Percentiles rank a stretch among this genome's conserved stretches.
phyloP scores from a whole-genome alignment of 139 green algal species.

The Asterochloris erici region DNA sequence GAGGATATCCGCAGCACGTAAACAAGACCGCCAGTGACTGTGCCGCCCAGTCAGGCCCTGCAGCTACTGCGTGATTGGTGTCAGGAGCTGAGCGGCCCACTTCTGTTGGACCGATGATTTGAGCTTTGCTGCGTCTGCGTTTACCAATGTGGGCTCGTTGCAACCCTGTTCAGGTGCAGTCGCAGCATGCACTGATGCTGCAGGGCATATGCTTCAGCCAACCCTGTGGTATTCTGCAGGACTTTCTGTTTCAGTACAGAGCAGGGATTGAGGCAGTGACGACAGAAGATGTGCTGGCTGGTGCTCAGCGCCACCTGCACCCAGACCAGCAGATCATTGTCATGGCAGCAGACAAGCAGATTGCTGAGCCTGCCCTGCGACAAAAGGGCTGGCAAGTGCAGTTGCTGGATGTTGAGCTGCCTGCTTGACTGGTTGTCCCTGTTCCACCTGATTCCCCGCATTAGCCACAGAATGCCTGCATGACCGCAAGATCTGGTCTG shows the following conservation, averaged over 20 bases:
- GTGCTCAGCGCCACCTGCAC: slow-evolving; percentile 61
- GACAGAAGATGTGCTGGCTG: slow-evolving; percentile 41
- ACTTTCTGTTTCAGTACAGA: slow-evolving; percentile 60
- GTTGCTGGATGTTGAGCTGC: too few relatives aligned
- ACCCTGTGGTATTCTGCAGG: slow-evolving; percentile 19
- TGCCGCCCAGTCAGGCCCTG: too few relatives aligned
- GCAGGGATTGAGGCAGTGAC: slow-evolving; percentile 49
- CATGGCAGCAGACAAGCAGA: slow-evolving; percentile 44
- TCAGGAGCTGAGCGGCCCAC: too few relatives aligned
- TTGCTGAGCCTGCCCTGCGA: not conserved
- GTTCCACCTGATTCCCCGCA: too few relatives aligned
- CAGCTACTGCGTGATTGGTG: too few relatives aligned
- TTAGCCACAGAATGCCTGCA: too few relatives aligned
- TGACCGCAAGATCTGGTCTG: too few relatives aligned
- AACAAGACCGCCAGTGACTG: too few relatives aligned
- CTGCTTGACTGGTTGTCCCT: too few relatives aligned
- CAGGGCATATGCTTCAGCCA: not conserved
- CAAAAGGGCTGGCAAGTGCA: not conserved
- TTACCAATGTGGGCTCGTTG: not conserved
- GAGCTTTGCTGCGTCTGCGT: not conserved
- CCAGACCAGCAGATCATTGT: slow-evolving; percentile 49
- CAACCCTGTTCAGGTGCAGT: not conserved
- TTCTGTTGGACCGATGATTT: too few relatives aligned
- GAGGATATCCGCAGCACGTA: too few relatives aligned
- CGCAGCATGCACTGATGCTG: not conserved